phyloP scores from a whole-genome alignment of 768 basidiomycete genomes.

The Thelephora ganbajun region DNA sequence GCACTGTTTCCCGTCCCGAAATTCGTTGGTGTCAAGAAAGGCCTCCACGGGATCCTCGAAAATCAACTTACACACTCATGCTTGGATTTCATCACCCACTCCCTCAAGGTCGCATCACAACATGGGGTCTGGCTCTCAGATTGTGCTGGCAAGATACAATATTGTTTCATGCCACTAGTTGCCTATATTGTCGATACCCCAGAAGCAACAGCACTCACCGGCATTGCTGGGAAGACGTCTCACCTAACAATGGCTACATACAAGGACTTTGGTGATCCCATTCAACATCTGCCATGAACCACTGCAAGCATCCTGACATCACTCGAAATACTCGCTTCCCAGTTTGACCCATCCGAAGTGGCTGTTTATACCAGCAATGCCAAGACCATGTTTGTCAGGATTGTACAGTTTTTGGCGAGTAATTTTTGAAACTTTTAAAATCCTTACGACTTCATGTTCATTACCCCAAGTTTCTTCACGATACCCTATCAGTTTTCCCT shows the following conservation, averaged over 20 bases:
- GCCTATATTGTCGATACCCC: not conserved
- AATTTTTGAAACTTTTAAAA: too few species aligned
- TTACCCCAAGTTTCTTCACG: too few species aligned
- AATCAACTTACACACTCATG: not conserved
- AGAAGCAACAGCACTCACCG: not conserved
- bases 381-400: too few species aligned
- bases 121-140: not conserved
- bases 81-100: not conserved
- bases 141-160: too few species aligned
- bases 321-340: too few species aligned
- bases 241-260: not conserved
- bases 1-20: not conserved
- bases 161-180: too few species aligned
- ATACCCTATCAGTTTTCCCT: too few species aligned
- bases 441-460: too few species aligned
- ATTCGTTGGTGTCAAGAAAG: not conserved
- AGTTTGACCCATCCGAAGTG: too few species aligned
- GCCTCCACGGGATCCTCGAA: not conserved
- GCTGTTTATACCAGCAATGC: too few species aligned
- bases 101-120: not conserved
- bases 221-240: not conserved
- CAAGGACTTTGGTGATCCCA: not conserved
- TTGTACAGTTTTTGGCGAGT: too few species aligned
- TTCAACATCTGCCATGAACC: not conserved
- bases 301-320: too few species aligned